Percentiles rank a stretch among this genome's conserved stretches.
Conservation (phyloP, 2,329 filamentous ascomycete genomes). For the Alternaria sp. region DNA sequence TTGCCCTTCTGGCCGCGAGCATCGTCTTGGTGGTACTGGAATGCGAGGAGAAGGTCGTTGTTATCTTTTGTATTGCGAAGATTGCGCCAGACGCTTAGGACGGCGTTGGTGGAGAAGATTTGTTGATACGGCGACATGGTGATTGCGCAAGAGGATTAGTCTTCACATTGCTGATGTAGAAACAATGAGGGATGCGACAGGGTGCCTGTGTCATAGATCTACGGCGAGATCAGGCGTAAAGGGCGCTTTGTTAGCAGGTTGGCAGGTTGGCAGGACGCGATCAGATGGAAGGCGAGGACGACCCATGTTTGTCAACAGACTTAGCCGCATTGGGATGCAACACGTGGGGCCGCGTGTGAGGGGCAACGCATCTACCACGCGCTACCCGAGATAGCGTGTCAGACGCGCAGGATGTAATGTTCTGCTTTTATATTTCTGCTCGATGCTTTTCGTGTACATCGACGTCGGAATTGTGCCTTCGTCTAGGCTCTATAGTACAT, state of each 20-base stretch:
- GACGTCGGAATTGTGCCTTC: not conserved
- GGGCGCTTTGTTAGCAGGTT: constrained; percentile 12
- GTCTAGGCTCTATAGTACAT: constrained; percentile 14
- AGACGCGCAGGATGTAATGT: not conserved
- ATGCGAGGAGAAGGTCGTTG: constrained; percentile 42
- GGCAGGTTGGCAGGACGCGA: constrained; percentile 2
- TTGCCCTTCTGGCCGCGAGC: constrained; percentile 21
- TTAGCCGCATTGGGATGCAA: constrained; percentile 14
- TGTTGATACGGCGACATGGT: constrained; percentile 43
- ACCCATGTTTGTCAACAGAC: constrained; percentile 13
- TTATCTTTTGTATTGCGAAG: constrained; percentile 39
- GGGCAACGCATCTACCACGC: constrained; percentile 13
- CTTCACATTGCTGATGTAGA: constrained; percentile 22
- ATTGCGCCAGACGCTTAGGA: constrained; percentile 45
- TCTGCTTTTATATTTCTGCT: not conserved
- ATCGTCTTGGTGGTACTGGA: constrained; percentile 43
- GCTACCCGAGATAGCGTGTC: not conserved
- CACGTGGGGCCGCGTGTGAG: constrained; percentile 19
- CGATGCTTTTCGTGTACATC: not conserved
- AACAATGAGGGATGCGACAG: not conserved
- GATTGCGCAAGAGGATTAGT: not conserved
- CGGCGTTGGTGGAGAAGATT: constrained; percentile 41
- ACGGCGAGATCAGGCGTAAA: not conserved
- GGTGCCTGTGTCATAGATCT: not conserved
- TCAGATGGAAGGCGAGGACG: not conserved